Conservation (phyloP, 2,329 filamentous ascomycete genomes). For the Teratosphaeria zuluensis region DNA sequence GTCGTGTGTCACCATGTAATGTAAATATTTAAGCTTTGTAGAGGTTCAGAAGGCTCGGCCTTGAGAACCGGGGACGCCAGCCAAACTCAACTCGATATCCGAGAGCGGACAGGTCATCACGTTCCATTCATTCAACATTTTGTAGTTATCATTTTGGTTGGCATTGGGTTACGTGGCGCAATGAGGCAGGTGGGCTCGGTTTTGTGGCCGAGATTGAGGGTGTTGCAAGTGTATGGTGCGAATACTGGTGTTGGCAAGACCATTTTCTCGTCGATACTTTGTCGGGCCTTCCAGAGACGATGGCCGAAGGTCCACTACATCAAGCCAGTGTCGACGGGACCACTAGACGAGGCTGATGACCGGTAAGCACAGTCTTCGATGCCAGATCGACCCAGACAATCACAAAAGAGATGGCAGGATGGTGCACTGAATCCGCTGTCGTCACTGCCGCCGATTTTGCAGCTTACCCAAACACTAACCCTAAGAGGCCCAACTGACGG, state of each 20-base stretch:
- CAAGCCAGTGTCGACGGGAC: slow-evolving; percentile 75
- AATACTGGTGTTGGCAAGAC: slow-evolving; percentile 84
- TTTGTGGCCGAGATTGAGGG: slow-evolving; percentile 58
- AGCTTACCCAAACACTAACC: slow-evolving; percentile 9
- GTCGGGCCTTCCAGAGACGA: slow-evolving; percentile 47
- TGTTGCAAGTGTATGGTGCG: slow-evolving; percentile 70
- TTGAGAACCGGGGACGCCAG: not conserved
- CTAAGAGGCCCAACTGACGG: slow-evolving; percentile 1
- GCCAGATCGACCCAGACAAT: not conserved
- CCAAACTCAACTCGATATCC: not conserved
- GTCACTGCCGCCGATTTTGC: not conserved
- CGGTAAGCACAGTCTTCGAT: slow-evolving; percentile 35
- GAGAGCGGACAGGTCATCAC: not conserved
- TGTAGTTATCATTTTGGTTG: not conserved
- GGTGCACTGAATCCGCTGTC: not conserved
- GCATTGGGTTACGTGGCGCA: not conserved
- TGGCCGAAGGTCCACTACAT: slow-evolving; percentile 53
- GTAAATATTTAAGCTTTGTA: not conserved
- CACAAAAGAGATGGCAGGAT: not conserved
- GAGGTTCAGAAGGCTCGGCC: not conserved
- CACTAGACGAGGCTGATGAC: slow-evolving; percentile 59
- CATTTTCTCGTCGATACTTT: slow-evolving; percentile 63
- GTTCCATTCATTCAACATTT: not conserved
- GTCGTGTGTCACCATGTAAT: not conserved
- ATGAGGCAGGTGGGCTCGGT: slow-evolving; percentile 48